These are phyloP conservation scores for Phytophthora pini DNA, from an alignment of 352 stramenopile species.

Conservation along the genomic window DNA sequence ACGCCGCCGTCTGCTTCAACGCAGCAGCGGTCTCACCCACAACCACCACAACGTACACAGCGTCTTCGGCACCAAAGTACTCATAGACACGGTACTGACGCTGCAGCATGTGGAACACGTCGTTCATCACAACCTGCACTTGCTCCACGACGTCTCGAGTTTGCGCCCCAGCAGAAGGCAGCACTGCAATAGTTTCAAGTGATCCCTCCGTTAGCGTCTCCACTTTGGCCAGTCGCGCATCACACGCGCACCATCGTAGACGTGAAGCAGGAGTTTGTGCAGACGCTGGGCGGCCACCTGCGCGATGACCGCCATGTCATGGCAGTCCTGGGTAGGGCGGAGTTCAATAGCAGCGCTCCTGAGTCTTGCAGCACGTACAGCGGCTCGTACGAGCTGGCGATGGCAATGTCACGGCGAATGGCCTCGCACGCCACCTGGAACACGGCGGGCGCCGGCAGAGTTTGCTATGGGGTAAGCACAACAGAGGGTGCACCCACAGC, in stretches of 20 bases:
- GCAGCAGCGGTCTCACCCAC: slow-evolving; percentile 57
- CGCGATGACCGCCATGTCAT: slow-evolving; percentile 80
- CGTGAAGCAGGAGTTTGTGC: slow-evolving; percentile 75
- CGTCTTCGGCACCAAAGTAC: slow-evolving; percentile 55
- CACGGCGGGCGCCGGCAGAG: slow-evolving; percentile 56
- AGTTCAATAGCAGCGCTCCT: slow-evolving; percentile 76
- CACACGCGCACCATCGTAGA: slow-evolving; percentile 72
- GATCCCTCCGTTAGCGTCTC: slow-evolving; percentile 55
- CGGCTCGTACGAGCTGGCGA: slow-evolving; percentile 67
- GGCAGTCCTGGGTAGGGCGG: slow-evolving; percentile 69
- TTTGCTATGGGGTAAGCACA: slow-evolving; percentile 72
- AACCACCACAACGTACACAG: slow-evolving; percentile 69
- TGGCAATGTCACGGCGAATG: slow-evolving; percentile 58
- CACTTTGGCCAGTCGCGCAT: slow-evolving; percentile 68
- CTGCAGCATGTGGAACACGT: slow-evolving; percentile 74
- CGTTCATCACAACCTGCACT: slow-evolving; percentile 78
- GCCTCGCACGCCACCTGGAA: slow-evolving; percentile 73
- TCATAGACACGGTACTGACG: slow-evolving; percentile 63
- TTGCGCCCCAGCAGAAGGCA: slow-evolving; percentile 18
- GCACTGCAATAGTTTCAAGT: slow-evolving; percentile 53
- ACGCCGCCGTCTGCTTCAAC: slow-evolving; percentile 57
- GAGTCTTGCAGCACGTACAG: slow-evolving; percentile 76
- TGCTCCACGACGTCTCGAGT: slow-evolving; percentile 59
- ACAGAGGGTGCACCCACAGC: slow-evolving; percentile 55
- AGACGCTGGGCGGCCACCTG: slow-evolving; percentile 71